Evolutionary conservation across 306 rosid species (phyloP), one percentile per base, ranked within the genome.

Genomic region (Heteromeles arbutifolia): DNA sequence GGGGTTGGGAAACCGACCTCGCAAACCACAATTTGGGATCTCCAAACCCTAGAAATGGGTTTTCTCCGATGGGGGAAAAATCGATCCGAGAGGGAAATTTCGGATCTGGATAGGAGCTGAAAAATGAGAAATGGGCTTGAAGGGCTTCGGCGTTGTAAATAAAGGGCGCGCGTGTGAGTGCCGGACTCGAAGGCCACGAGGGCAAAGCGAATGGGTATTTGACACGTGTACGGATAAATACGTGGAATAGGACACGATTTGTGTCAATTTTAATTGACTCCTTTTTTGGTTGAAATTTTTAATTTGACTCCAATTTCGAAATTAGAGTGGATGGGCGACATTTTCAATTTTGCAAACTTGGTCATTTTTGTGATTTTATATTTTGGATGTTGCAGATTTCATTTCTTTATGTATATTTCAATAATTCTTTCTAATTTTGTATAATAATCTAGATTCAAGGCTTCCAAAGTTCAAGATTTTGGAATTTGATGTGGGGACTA

Each of bases 21-120:
- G 45, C 28, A 61, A 43, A 65, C 31, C 54, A 53, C 50, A 28
- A 21, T 19, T 2, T n/a, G 63, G 68, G 70, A 67, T 12, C 73
- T 50, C 76, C 41, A 54, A 80, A 70, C 76, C 80, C 77, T 69
- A 64, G 73, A 57, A 26, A 9, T 11, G 43, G 79, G 10, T 26
- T 31, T 28, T 14, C 34, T 44, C 9, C 26, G 25, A 21, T 15
- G 59, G 57, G 53, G n/a, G 15, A 17, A 26, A 26, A 48, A 13
- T 64, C 50, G 79, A 73, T 59, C 61, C 48, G 48, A 44, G 74
- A n/a, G 74, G 56, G 37, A 17, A 37, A 59, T 5, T 15, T 41
- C 11, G 77, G 81, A 81, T 77, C 78, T 39, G 29, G 75, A 37
- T 1, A 37, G 19, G 29, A 61, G 65, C 54, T 11, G 6, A 18